These are phyloP conservation scores for Calvatia gigantea DNA, from an alignment of 768 basidiomycete genomes.

Conservation along the genomic window DNA sequence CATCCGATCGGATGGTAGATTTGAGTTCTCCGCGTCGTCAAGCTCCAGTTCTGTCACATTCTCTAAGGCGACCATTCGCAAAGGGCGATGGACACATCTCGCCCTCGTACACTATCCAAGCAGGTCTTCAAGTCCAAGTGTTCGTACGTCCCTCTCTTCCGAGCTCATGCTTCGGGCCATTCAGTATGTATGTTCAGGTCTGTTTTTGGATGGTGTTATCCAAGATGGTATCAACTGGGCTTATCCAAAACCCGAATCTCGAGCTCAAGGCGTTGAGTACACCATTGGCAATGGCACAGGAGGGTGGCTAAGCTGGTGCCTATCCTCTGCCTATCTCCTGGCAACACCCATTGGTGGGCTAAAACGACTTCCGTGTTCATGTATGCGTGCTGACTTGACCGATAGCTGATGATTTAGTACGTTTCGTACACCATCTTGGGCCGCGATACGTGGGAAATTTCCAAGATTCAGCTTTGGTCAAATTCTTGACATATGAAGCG, in stretches of 20 bases:
- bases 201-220: slow-evolving; percentile 73
- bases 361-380: not conserved
- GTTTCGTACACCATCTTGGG: slow-evolving; percentile 78
- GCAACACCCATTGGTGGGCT: slow-evolving; percentile 51
- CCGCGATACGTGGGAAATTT: slow-evolving; percentile 76
- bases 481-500: slow-evolving; percentile 82
- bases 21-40: slow-evolving; percentile 42
- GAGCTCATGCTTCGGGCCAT: not conserved
- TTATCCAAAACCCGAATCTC: slow-evolving; percentile 54
- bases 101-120: slow-evolving; percentile 64
- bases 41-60: slow-evolving; percentile 34
- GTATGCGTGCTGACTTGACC: slow-evolving; percentile 7
- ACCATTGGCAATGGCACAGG: slow-evolving; percentile 45
- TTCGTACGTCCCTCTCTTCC: slow-evolving; percentile 44
- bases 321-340: slow-evolving; percentile 64
- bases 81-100: slow-evolving; percentile 71
- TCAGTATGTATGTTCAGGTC: slow-evolving; percentile 35
- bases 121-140: slow-evolving; percentile 47
- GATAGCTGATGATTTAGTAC: slow-evolving; percentile 65
- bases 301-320: slow-evolving; percentile 58
- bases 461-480: slow-evolving; percentile 65
- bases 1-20: slow-evolving; percentile 51
- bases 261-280: slow-evolving; percentile 37
- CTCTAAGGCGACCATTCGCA: slow-evolving; percentile 42
- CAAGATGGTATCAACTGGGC: slow-evolving; percentile 58